These are phyloP conservation scores for Sordaria brevicollis DNA, from an alignment of 495 filamentous ascomycete species.

Conservation along the genomic window DNA sequence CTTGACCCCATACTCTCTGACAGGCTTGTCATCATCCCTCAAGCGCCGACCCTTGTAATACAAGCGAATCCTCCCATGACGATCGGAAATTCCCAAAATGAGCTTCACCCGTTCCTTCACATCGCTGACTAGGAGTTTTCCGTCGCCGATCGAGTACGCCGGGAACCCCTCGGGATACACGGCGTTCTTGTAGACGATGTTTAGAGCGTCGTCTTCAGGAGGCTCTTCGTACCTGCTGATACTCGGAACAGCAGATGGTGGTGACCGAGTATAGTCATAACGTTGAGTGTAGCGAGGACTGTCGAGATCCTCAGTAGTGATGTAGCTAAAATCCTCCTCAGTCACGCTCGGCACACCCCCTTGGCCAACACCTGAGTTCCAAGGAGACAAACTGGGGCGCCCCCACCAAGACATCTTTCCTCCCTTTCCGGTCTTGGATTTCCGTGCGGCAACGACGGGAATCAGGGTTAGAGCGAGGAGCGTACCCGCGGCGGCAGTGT, in stretches of 20 bases:
- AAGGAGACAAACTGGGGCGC: slow-evolving; percentile 46
- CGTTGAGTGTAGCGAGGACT: slow-evolving; percentile 13
- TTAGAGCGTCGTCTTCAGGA: slow-evolving; percentile 62
- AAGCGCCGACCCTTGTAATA: slow-evolving; percentile 76
- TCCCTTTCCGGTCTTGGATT: slow-evolving; percentile 7
- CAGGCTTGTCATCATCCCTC: slow-evolving; percentile 52
- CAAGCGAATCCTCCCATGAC: slow-evolving; percentile 53
- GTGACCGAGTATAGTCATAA: not conserved
- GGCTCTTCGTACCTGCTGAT: slow-evolving; percentile 14
- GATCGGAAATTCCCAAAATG: slow-evolving; percentile 48
- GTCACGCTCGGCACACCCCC: slow-evolving; percentile 49
- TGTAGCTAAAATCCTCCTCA: slow-evolving; percentile 74
- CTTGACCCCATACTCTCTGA: slow-evolving; percentile 67
- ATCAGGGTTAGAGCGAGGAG: slow-evolving; percentile 37
- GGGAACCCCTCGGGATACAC: slow-evolving; percentile 73
- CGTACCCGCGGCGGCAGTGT: slow-evolving; percentile 33
- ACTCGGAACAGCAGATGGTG: slow-evolving; percentile 14
- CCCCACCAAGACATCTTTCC: slow-evolving; percentile 54
- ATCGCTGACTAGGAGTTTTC: slow-evolving; percentile 56
- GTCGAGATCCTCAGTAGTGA: slow-evolving; percentile 56
- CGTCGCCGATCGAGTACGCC: slow-evolving; percentile 71
- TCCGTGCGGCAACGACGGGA: slow-evolving; percentile 38
- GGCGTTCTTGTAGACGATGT: slow-evolving; percentile 60
- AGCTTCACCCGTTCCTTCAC: slow-evolving; percentile 55
- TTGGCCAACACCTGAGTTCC: slow-evolving; percentile 39